These are phyloP conservation scores for Blastomyces silverae DNA, from an alignment of 2,329 filamentous ascomycete genomes.

Conservation along the genomic window DNA sequence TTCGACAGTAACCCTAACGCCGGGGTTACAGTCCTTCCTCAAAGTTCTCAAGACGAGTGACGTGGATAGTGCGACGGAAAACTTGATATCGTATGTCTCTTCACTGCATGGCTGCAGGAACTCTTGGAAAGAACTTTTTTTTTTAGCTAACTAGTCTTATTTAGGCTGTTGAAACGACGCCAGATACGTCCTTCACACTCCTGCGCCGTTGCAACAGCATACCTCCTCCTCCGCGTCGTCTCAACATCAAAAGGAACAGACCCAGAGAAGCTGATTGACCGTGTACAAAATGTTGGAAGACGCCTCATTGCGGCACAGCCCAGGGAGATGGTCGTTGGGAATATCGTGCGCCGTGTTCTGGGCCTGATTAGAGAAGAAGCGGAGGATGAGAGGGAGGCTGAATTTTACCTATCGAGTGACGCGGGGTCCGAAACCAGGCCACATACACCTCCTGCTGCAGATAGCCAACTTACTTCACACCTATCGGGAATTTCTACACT, in stretches of 20 bases:
- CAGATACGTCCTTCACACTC: constrained; percentile 83
- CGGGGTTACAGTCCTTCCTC: constrained; percentile 69
- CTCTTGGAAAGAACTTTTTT: not conserved
- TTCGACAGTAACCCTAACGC: constrained; percentile 52
- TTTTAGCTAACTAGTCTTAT: constrained; percentile 15
- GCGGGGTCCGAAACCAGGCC: constrained; percentile 50
- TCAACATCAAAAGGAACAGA: constrained; percentile 72
- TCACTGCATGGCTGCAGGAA: constrained; percentile 15
- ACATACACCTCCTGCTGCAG: constrained; percentile 36
- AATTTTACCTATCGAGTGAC: constrained; percentile 53
- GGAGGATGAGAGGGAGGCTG: constrained; percentile 66
- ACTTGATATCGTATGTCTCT: constrained; percentile 65
- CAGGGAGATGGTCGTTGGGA: constrained; percentile 84
- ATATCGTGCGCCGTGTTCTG: constrained; percentile 84
- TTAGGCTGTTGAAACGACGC: constrained; percentile 75
- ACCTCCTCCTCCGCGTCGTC: constrained; percentile 80
- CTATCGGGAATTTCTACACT: not conserved
- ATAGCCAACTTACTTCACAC: constrained; percentile 27
- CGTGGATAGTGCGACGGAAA: constrained; percentile 76
- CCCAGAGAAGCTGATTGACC: constrained; percentile 68
- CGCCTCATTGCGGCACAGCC: constrained; percentile 77
- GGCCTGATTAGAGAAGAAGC: constrained; percentile 88
- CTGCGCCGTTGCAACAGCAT: constrained; percentile 85
- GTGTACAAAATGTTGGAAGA: constrained; percentile 71
- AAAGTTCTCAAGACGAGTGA: constrained; percentile 68